Conservation (phyloP, 108 stramenopile species). For the Mayamaea pseudoterrestris region DNA sequence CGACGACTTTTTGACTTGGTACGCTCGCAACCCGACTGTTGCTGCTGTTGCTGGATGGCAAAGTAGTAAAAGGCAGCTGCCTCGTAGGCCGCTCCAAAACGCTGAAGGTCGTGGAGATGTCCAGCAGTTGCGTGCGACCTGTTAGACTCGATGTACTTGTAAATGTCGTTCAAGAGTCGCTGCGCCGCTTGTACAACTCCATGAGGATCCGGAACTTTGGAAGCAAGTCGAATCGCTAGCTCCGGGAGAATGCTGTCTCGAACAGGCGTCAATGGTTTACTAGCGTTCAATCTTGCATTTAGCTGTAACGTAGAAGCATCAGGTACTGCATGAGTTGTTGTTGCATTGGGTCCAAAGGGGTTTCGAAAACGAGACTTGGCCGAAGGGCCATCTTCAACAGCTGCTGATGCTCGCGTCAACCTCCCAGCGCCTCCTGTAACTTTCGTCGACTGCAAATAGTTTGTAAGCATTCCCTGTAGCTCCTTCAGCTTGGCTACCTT, state of each 20-base stretch:
- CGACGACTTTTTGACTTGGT: neutral
- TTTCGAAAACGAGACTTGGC: neutral
- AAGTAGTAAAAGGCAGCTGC: constrained; percentile 1
- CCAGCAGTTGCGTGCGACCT: too few relatives aligned
- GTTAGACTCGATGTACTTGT: neutral
- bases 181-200: neutral
- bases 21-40: neutral
- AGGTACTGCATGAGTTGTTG: too few relatives aligned
- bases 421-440: neutral
- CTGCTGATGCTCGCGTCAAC: neutral
- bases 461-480: neutral
- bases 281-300: too few relatives aligned
- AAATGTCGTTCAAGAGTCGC: neutral
- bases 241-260: neutral
- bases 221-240: neutral
- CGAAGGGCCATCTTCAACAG: neutral
- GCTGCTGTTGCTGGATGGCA: too few relatives aligned
- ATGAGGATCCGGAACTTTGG: neutral
- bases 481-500: neutral
- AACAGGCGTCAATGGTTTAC: neutral
- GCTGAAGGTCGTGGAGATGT: constrained; percentile 1
- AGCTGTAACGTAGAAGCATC: too few relatives aligned
- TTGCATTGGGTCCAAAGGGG: neutral
- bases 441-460: constrained; percentile 1
- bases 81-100: constrained; percentile 3